Evolutionary conservation across 352 stramenopile genomes (phyloP).

Genomic region (Saprolegnia diclina): DNA sequence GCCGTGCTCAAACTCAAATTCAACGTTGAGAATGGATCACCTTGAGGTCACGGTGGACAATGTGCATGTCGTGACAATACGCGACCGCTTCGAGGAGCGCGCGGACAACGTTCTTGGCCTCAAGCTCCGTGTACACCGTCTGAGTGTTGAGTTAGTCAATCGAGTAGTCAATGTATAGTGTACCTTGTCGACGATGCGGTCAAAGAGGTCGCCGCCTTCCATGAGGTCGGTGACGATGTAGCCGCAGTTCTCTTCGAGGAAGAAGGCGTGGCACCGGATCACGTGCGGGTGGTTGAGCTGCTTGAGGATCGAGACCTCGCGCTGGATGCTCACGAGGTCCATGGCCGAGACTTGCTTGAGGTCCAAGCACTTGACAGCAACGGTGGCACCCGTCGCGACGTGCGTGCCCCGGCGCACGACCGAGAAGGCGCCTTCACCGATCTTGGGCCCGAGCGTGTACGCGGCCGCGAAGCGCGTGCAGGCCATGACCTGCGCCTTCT

Average conservation of each 20-base stretch:
- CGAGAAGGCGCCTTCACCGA: slow-evolving; percentile 55
- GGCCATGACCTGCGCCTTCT: not conserved
- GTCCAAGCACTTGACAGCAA: slow-evolving; percentile 84
- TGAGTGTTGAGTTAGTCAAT: not conserved
- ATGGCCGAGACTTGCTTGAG: slow-evolving; percentile 48
- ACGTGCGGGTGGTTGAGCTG: slow-evolving; percentile 87
- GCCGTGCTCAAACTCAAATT: not conserved
- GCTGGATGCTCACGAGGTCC: slow-evolving; percentile 49
- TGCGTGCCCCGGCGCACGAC: slow-evolving; percentile 44
- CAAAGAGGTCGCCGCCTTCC: slow-evolving; percentile 75
- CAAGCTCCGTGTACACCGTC: slow-evolving; percentile 74
- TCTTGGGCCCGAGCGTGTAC: slow-evolving; percentile 46
- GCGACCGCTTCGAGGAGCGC: slow-evolving; percentile 65
- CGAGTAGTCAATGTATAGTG: not conserved
- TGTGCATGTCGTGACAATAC: slow-evolving; percentile 66
- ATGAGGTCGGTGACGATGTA: slow-evolving; percentile 98
- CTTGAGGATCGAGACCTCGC: slow-evolving; percentile 47
- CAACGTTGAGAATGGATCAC: slow-evolving; percentile 26
- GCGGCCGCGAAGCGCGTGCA: slow-evolving; percentile 46
- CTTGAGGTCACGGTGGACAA: slow-evolving; percentile 87
- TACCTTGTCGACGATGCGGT: slow-evolving; percentile 79
- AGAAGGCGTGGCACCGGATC: slow-evolving; percentile 87
- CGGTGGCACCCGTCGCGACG: slow-evolving; percentile 38
- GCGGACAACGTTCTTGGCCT: slow-evolving; percentile 69
- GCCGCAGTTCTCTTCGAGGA: slow-evolving; percentile 87